Evolutionary conservation across 345 rosid species (phyloP), one percentile per base, ranked within the genome.

Genomic region (Theobroma cacao): DNA sequence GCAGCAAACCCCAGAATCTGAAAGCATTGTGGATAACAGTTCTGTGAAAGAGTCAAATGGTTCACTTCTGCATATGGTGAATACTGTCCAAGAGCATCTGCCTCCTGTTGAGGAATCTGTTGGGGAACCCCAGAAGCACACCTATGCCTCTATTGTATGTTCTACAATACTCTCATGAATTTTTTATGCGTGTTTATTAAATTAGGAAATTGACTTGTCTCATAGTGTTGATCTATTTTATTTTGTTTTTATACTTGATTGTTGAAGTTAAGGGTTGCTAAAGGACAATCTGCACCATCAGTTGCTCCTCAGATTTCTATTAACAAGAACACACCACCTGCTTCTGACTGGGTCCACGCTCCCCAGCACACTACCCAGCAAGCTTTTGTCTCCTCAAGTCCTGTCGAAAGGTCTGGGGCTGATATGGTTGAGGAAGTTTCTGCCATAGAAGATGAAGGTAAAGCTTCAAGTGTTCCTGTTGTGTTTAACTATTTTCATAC

Each of bases 71-170:
- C 76, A 62, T 77, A 3, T 76, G 36, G 72, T 69, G 26, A 83
- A 75, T 83, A 68, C 75, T 36, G 62, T 30, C 38, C 87, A 80
- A 68, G 91, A 90, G 68, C 79, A 76, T 30, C 58, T 86, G 76
- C 81, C 83, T 77, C 73, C 88, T 73, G 77, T 83, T 58, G 88
- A 90, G 77, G 91, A 90, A 75, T 73, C 88, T 65, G 77, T 79
- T 59, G 89, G 74, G 52, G 93, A 85, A 78, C 88, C 87, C 67
- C 93, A 82, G 77, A 90, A 86, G 71, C 93, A 80, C 82, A 91
- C 93, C 34, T 90, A 90, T 59, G 96, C 96, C 66, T 90, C 93
- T 52, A 90, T 91, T 85, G 96, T 91, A 90, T 56, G 91, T 76
- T 74, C 80, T 78, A 64, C 30, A 5, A 30, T 26, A 2, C 70